These are phyloP conservation scores for Aspergillus pseudonomiae DNA, from an alignment of 2,329 filamentous ascomycete species.

Conservation along the genomic window DNA sequence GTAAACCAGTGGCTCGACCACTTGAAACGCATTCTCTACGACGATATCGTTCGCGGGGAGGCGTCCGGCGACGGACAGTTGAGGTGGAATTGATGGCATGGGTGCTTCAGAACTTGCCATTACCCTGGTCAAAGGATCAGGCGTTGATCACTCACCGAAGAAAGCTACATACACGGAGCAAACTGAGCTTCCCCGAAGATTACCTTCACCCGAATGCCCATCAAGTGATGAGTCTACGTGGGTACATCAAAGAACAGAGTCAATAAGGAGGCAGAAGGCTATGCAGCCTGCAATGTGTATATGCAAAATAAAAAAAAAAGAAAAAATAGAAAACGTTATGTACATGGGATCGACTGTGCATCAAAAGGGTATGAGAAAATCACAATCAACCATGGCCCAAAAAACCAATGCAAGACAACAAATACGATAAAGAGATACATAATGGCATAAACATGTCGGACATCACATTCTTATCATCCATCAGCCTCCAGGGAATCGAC, in stretches of 20 bases:
- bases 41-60: too few relatives aligned
- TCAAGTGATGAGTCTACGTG: not conserved
- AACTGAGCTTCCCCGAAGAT: not conserved
- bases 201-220: not conserved
- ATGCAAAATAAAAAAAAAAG: conserved; percentile 24
- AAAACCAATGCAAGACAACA: conserved; percentile 19
- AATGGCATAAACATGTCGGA: conserved; percentile 30
- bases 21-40: too few relatives aligned
- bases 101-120: not conserved
- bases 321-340: conserved; percentile 23
- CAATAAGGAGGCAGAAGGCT: conserved; percentile 3
- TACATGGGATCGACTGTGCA: conserved; percentile 32
- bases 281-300: conserved; percentile 22
- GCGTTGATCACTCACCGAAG: not conserved
- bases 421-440: conserved; percentile 31
- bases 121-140: not conserved
- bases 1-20: too few relatives aligned
- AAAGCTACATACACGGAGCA: not conserved
- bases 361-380: conserved; percentile 24
- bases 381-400: conserved; percentile 19
- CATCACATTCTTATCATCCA: conserved; percentile 39
- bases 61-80: too few relatives aligned
- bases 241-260: not conserved
- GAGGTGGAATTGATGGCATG: too few relatives aligned
- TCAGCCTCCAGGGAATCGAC: conserved; percentile 27